Base-by-base conservation (phyloP, 768 basidiomycete species). In the Lyophyllum shimeji region DNA sequence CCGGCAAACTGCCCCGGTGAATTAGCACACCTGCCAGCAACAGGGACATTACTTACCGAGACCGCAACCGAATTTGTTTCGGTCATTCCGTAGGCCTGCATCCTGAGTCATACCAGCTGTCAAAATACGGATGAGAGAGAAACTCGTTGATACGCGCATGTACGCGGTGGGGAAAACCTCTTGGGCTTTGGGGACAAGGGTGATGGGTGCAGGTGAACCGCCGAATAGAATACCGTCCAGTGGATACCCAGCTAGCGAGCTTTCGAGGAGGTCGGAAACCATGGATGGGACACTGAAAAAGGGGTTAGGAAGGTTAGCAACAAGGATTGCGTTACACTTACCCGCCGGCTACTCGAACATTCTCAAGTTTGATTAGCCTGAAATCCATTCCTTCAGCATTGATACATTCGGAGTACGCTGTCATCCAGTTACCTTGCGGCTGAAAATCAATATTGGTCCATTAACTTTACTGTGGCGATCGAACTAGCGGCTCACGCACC, bases 51-150 rank as follows among this genome's bases (percentile, higher is more conserved):
- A 21, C 69, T 46, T 59, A 82, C 76, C 29, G 75, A 76, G 46
- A 81, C 78, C 3, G 82, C 80, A 37, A 82, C 76, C 8, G 82
- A 81, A 63, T 84, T 86, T 15, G 82, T 84, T 62, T 87, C 86
- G 27, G 84, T 83, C 60, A 82, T 69, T 1, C 83, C 83, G 61
- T 83, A 85, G 4, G 73, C 80, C 64, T 83, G 82, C 46, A 72
- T 75, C 71, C 79, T 83, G 55, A 24, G 43, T 25, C 18, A 39
- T 29, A 9, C 17, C 27, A 3, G 3, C 45, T 27, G 7, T 27
- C 8, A 17, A 3, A 37, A 29, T 8, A 17, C 15, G 25, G 29
- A 39, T 31, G n/a, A 37, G 17, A 45, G 33, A 20, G 20, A 12
- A 17, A 7, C 15, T n/a, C 15, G 44, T 43, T 21, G 21, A 12